Evolutionary conservation across 2,329 filamentous ascomycete species (phyloP), one percentile per base, ranked within the genome.

Genomic region (Phialophora tarda): DNA sequence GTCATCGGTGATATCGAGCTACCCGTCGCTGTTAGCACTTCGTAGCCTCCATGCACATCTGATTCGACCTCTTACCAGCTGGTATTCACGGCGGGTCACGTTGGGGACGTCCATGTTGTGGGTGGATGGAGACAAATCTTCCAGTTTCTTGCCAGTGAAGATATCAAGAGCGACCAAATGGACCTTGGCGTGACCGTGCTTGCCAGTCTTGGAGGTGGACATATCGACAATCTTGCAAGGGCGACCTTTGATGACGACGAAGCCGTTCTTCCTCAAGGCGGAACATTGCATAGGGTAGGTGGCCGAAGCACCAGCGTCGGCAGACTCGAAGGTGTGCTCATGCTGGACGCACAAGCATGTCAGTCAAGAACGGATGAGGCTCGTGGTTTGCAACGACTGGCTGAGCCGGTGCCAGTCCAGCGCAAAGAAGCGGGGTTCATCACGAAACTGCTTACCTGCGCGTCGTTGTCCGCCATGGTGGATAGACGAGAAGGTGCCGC

Each of bases 141-240:
- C 95, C 74, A 97, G 88, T 90, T 99, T 99, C 92, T 97, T 99
- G 88, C 87, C 87, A 74, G 93, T 99, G 90, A 99, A 99, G 86
- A 99, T 98, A 82, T 99, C 95, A 82, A 96, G 89, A 80, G 93
- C 95, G 78, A 97, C 91, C 77, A 99, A 86, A 85, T 99, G 94
- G 82, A 99, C 95, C 90, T 99, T 99, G 85, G 95, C 95, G 91
- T 99, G 96, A 83, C 95, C 95, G 91, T 99, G 95, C 92, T 99
- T 99, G 85, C 95, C 95, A 75, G 95, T 99, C 93, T 99, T 99
- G 83, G 95, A 99, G 86, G 95, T 99, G 76, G 93, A 97, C 96
- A 99, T 99, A 80, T 99, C 95, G 83, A 98, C 92, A 78, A 99
- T 99, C 91, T 98, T 99, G 93, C 95, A 99, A 77, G 95, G 96